These are phyloP conservation scores for Cylindrotheca fusiformis DNA, from an alignment of 108 stramenopile genomes.

Conservation along the genomic window DNA sequence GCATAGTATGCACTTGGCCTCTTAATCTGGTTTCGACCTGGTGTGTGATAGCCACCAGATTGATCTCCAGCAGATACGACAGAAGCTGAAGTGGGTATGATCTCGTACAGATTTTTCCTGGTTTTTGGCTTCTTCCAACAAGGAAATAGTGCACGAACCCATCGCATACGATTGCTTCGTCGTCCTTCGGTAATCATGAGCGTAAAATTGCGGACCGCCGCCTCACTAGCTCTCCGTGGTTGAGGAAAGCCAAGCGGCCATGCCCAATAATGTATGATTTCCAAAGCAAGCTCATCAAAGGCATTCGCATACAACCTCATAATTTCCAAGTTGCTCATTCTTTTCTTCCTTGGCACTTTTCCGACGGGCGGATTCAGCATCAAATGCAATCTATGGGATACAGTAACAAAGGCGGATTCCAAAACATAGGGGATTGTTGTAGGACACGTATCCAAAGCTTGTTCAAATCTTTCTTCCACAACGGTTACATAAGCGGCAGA, in stretches of 20 bases:
- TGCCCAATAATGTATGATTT: constrained; percentile 27
- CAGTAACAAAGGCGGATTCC: constrained; percentile 26
- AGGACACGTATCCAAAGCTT: constrained; percentile 33
- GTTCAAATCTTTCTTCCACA: constrained; percentile 30
- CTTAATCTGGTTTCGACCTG: background rate
- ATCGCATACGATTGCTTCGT: constrained; percentile 10
- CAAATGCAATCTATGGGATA: constrained; percentile 34
- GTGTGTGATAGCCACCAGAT: background rate
- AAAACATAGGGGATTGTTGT: constrained; percentile 26
- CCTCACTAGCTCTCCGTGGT: constrained; percentile 26
- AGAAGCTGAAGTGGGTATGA: constrained; percentile 9
- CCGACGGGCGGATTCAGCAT: constrained; percentile 31
- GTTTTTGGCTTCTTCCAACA: background rate
- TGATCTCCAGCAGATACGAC: background rate
- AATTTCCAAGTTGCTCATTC: constrained; percentile 14
- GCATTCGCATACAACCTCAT: constrained; percentile 30
- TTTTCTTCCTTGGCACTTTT: constrained; percentile 7
- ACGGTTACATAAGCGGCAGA: constrained; percentile 36
- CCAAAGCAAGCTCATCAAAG: constrained; percentile 29
- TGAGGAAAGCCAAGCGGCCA: constrained; percentile 27
- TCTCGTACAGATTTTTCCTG: constrained; percentile 29
- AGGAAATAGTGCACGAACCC: background rate
- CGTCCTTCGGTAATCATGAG: constrained; percentile 37
- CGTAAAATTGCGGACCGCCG: constrained; percentile 35
- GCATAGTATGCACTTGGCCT: no score